A percentile compares a stretch with the other conserved stretches of the same genome.
Conservation (phyloP, 2,329 filamentous ascomycete genomes). For the Alternaria sp. region DNA sequence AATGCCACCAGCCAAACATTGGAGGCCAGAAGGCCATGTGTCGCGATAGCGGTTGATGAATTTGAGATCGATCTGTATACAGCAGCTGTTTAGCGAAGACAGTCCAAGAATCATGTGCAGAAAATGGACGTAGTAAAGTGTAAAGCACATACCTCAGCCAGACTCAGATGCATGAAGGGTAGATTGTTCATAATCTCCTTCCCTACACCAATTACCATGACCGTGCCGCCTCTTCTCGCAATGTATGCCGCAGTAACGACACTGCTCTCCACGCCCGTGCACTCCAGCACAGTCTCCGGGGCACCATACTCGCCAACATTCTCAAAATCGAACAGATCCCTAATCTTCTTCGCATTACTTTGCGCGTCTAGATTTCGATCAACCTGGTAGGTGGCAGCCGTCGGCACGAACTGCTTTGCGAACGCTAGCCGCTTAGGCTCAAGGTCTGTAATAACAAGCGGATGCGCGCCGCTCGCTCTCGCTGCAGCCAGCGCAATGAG, state of each 20-base stretch:
- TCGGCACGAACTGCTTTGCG: constrained; percentile 65
- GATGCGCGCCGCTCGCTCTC: constrained; percentile 69
- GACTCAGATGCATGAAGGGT: constrained; percentile 71
- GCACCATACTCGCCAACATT: constrained; percentile 62
- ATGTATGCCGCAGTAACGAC: constrained; percentile 66
- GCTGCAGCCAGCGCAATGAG: constrained; percentile 68
- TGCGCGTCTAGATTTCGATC: constrained; percentile 57
- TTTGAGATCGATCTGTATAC: constrained; percentile 66
- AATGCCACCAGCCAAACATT: constrained; percentile 66
- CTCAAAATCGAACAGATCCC: constrained; percentile 61
- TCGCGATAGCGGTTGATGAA: constrained; percentile 77
- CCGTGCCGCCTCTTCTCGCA: constrained; percentile 65
- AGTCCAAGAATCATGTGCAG: accelerated
- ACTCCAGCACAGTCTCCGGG: constrained; percentile 69
- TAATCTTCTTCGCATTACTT: constrained; percentile 62
- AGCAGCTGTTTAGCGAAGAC: background rate
- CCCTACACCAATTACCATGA: constrained; percentile 72
- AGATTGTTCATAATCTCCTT: constrained; percentile 69
- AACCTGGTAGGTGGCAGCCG: constrained; percentile 64
- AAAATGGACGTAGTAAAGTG: background rate
- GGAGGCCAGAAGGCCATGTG: constrained; percentile 73
- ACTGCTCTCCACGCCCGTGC: constrained; percentile 71
- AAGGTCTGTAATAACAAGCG: constrained; percentile 70
- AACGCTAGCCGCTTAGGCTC: constrained; percentile 65
- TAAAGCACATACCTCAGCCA: constrained; percentile 61